phyloP scores from a whole-genome alignment of 192 early-diverging fungal species.

The Chytriomyces hyalinus region DNA sequence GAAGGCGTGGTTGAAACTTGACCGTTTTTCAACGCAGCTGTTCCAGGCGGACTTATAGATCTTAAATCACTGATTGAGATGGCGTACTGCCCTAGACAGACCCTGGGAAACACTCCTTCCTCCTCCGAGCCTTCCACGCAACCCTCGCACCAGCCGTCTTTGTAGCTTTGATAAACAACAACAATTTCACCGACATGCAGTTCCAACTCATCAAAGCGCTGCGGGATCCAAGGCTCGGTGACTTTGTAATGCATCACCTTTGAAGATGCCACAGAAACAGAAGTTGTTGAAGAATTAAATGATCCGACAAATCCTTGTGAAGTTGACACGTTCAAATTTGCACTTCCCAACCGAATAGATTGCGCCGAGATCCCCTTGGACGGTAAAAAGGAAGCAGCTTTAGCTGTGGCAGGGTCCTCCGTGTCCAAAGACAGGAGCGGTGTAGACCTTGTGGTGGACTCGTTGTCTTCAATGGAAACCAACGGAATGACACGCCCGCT shows the following conservation, averaged over 20 bases:
- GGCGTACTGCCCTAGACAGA: background rate
- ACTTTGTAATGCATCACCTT: slow-evolving; percentile 13
- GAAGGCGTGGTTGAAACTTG: too few relatives aligned
- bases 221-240: slow-evolving; percentile 21
- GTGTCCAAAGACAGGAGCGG: background rate
- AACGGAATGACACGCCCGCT: background rate
- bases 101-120: slow-evolving; percentile 28
- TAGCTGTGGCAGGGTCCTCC: background rate
- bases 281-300: background rate
- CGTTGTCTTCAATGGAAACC: background rate
- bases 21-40: too few relatives aligned
- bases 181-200: slow-evolving; percentile 29
- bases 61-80: slow-evolving; percentile 11
- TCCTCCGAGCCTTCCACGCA: slow-evolving; percentile 23
- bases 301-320: background rate
- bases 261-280: slow-evolving; percentile 10
- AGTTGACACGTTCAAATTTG: background rate
- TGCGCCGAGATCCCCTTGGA: background rate
- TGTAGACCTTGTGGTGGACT: background rate
- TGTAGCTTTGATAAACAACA: slow-evolving; percentile 16
- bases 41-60: too few relatives aligned
- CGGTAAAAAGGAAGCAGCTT: background rate
- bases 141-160: slow-evolving; percentile 32
- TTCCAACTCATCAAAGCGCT: slow-evolving; percentile 27
- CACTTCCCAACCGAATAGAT: background rate